A percentile compares a stretch with the other conserved stretches of the same genome.
These are phyloP conservation scores for Fistulinella prunicolor DNA, from an alignment of 768 basidiomycete species.

Conservation along the genomic window DNA sequence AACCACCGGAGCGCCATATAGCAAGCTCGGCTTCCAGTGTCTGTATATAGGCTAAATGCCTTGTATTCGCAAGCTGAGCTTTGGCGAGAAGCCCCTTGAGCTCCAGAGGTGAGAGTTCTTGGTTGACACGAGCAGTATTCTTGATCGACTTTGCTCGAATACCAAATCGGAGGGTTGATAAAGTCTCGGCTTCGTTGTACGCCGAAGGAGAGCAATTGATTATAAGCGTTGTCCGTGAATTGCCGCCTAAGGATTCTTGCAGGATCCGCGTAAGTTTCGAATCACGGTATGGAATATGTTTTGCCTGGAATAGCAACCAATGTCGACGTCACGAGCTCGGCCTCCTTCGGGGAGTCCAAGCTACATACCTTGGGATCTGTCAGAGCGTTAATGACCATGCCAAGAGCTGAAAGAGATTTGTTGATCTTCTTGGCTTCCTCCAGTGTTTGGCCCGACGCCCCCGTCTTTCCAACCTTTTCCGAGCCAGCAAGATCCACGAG, in stretches of 20 bases:
- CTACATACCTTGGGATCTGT: conserved; percentile 86
- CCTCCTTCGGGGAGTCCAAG: not conserved
- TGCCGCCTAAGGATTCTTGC: conserved; percentile 97
- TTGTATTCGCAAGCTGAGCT: conserved; percentile 80
- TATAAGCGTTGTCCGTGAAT: conserved; percentile 94
- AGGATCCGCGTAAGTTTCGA: conserved; percentile 98
- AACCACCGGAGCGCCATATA: conserved; percentile 84
- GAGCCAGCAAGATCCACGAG: conserved; percentile 98
- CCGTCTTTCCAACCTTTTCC: conserved; percentile 99
- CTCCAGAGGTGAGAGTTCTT: conserved; percentile 93
- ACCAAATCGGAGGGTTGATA: conserved; percentile 97
- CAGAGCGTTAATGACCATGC: conserved; percentile 99
- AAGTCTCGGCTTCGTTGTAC: conserved; percentile 95
- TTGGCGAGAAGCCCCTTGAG: conserved; percentile 91
- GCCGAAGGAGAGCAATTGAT: conserved; percentile 99
- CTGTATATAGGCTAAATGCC: conserved; percentile 82
- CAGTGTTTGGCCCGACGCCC: conserved; percentile 96
- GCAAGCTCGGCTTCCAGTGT: conserved; percentile 89
- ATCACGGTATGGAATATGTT: conserved; percentile 97
- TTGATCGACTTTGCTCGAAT: conserved; percentile 99
- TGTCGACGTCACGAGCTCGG: conserved; percentile 4
- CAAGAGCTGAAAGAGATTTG: conserved; percentile 94
- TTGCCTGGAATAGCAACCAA: conserved; percentile 53
- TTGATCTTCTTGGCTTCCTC: conserved; percentile 99
- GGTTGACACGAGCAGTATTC: conserved; percentile 98